Base-by-base conservation (phyloP, 495 filamentous ascomycete species). In the Penicilliopsis zonata region DNA sequence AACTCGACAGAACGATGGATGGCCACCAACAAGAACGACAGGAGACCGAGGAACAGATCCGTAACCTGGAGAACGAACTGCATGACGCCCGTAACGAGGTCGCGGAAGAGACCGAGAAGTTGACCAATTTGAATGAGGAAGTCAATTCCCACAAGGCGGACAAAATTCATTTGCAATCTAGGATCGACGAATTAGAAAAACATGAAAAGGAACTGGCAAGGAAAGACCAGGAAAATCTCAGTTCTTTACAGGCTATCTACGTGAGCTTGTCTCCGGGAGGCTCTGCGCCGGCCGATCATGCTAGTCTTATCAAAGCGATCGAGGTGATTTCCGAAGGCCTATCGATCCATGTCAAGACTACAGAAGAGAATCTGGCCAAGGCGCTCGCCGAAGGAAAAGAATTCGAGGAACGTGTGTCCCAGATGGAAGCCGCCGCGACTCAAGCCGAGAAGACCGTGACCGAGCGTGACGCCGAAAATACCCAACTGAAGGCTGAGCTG, bases 1-100 rank as follows among this genome's bases (percentile, higher is more conserved):
- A 92, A 42, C 67, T 95, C 26, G 85, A 94, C 37, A 68, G 84
- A 15, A 65, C 84, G 14, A 64, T 86, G n/a, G 87, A 84, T 41
- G 78, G 76, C 29, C 71, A 82, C 4, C 83, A 90, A 34, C 77
- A 87, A 42, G 83, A 86, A 40, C 78, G 71, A 46, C 66, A 70
- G 5, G 72, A 67, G 2, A 61, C 69, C 6, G 80, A 92, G 30
- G 71, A 80, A 14, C 77, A 66, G 30, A 67, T 84, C 12, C 72
- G 70, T n/a, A 55, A 65, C 5, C 64, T 94, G 1, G 72, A 84
- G 46, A 53, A 65, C 10, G 82, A 94, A 36, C 55, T 94, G 14
- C 76, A 84, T 30, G 59, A 59, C 24, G 47, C 76, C 1, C 67
- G 61, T 10, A 68, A 61, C 25, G 70, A 70, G 30, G 67, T 72